Evolutionary conservation across 2,329 filamentous ascomycete species (phyloP), one percentile per base, ranked within the genome.

Genomic region (Aspergillus sp.): DNA sequence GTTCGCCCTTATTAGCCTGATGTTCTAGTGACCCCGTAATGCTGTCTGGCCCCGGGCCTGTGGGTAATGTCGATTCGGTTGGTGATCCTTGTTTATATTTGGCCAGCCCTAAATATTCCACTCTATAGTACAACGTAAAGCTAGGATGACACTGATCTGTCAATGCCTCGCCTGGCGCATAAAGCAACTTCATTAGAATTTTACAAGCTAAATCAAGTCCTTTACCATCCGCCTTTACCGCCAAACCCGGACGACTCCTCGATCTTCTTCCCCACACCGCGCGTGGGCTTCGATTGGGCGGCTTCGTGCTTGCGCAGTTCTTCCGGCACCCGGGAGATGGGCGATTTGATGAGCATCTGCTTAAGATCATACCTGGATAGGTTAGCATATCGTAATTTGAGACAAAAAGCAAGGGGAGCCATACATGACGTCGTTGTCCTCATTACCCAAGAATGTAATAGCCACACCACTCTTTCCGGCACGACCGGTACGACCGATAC

Each of bases 381-480:
- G 55, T 69, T 60, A 70, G 66, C 57, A 39, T 33, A 31, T 9
- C 56, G 51, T 12, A 23, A 15, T 19, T 3, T 17, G 40, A 9
- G 23, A 44, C 15, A 37, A 12, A 27, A 45, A 48, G 43, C 15
- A 37, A 37, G 19, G 47, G 23, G 55, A 59, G 47, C 75, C 77
- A 66, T 82, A 97, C 83, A 98, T 80, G 23, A 93, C 88, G 73
- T 97, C 95, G 1, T 84, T 73, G 77, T 99, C 95, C 77, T 98
- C 95, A 66, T 86, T 89, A 58, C 92, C 93, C 69, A 98, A 76
- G 81, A 99, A 99, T 0, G 95, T 99, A 62, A 99, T 95, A 2
- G 95, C 90, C 51, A 96, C 88, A 88, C 95, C 95, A 66, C 86
- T 93, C 85, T 98, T 98, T 61, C 95, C 95, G 2, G 95, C 95